phyloP scores from a whole-genome alignment of 345 rosid genomes.

The Rhodamnia rubescens region DNA sequence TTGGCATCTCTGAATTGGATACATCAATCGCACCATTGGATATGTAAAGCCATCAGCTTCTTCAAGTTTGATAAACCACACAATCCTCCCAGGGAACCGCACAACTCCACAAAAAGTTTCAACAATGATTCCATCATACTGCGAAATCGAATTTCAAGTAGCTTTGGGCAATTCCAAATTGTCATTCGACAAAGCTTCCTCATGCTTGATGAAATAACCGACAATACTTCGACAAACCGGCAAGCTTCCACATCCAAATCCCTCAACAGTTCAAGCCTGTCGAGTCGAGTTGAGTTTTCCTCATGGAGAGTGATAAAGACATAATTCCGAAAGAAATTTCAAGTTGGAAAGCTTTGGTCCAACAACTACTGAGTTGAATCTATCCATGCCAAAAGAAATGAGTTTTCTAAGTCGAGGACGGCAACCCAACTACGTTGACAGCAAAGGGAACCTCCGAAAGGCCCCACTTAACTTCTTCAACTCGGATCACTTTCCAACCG shows the following conservation, averaged over 20 bases:
- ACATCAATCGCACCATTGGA: accelerated
- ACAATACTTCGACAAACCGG: background rate
- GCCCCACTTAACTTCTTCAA: too few relatives aligned
- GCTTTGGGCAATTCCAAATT: accelerated
- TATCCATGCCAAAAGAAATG: too few relatives aligned
- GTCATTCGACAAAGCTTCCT: accelerated
- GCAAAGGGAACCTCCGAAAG: too few relatives aligned
- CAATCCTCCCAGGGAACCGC: background rate
- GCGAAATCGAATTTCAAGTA: background rate
- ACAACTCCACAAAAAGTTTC: accelerated
- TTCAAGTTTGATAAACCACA: background rate
- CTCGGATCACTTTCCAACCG: too few relatives aligned
- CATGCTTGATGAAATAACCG: background rate
- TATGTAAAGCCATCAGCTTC: accelerated
- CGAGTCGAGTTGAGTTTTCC: background rate
- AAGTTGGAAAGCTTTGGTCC: too few relatives aligned
- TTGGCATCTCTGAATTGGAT: background rate
- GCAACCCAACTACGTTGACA: too few relatives aligned
- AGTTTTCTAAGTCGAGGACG: too few relatives aligned
- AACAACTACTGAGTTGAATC: too few relatives aligned
- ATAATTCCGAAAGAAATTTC: background rate
- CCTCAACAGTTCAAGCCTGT: too few relatives aligned
- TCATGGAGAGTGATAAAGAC: background rate
- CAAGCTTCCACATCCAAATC: accelerated
- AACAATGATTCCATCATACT: background rate